These are phyloP conservation scores for Taphrina deformans DNA, from an alignment of 1,139 yeast species.

Conservation along the genomic window DNA sequence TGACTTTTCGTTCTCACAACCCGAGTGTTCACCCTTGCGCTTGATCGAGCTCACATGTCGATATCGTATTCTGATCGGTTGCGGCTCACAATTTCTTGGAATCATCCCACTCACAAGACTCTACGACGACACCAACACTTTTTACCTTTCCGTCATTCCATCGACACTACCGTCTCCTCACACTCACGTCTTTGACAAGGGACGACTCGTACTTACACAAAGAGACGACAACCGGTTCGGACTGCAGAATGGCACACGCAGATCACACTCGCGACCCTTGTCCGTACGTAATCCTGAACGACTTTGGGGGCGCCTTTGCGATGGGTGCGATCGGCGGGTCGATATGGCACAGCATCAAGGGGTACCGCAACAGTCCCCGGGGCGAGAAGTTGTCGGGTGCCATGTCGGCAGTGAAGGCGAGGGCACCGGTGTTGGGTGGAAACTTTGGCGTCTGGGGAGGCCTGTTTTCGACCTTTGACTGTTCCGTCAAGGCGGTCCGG, in stretches of 20 bases:
- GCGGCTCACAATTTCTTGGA: background rate
- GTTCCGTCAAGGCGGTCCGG: slow-evolving; percentile 92
- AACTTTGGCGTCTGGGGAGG: slow-evolving; percentile 99
- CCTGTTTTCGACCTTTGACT: slow-evolving; percentile 88
- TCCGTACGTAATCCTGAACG: slow-evolving; percentile 91
- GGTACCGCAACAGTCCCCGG: slow-evolving; percentile 91
- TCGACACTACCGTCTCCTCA: background rate
- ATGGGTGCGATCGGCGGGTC: slow-evolving; percentile 91
- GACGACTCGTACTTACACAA: background rate
- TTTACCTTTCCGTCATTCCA: background rate
- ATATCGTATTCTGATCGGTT: background rate
- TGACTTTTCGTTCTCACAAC: no score
- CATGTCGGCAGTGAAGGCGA: slow-evolving; percentile 81
- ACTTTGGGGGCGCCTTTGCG: slow-evolving; percentile 98
- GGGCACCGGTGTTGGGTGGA: slow-evolving; percentile 99
- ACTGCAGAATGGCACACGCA: slow-evolving; percentile 48
- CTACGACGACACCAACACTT: background rate
- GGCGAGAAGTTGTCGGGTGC: slow-evolving; percentile 79
- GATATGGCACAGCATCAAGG: slow-evolving; percentile 98
- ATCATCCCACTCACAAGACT: background rate
- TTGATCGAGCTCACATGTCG: background rate
- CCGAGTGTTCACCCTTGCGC: no score
- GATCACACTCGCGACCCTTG: slow-evolving; percentile 99
- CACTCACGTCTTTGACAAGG: no score
- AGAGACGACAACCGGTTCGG: background rate